These are phyloP conservation scores for Venturia pyrina DNA, from an alignment of 2,329 filamentous ascomycete species.

Conservation along the genomic window DNA sequence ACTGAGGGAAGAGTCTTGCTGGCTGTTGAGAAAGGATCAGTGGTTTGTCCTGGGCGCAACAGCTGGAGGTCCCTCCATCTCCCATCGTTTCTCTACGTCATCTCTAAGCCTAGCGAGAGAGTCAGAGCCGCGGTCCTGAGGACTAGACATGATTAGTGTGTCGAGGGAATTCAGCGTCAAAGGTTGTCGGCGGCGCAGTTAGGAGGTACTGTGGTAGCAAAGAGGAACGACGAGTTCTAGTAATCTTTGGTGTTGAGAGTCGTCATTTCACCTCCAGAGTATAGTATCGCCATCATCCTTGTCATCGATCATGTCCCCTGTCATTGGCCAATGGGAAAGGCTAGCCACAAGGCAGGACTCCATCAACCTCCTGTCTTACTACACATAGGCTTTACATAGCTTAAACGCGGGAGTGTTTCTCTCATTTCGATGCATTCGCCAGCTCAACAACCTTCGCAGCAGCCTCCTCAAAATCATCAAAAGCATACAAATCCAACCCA, in stretches of 20 bases:
- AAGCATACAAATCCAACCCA: slow-evolving; percentile 57
- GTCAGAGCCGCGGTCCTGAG: neutral
- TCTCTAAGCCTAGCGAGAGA: neutral
- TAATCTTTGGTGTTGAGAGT: neutral
- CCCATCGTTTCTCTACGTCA: neutral
- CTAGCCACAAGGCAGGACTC: neutral
- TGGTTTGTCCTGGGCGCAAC: too few relatives aligned
- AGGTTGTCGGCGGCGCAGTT: neutral
- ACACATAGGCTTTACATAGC: neutral
- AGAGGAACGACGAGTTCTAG: neutral
- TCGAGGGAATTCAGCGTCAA: neutral
- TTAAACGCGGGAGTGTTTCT: too few relatives aligned
- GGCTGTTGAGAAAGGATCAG: too few relatives aligned
- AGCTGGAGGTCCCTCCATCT: neutral
- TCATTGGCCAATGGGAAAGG: neutral
- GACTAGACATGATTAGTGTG: neutral
- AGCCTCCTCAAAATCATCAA: slow-evolving; percentile 66
- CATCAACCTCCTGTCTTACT: too few relatives aligned
- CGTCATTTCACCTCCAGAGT: neutral
- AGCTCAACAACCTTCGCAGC: slow-evolving; percentile 45
- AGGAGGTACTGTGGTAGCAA: neutral
- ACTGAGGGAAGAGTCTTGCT: neutral
- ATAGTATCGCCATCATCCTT: neutral
- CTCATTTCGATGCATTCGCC: neutral
- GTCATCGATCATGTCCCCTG: neutral